Base-by-base conservation (phyloP, 805 yeast genomes). In the Naumovozyma castellii region DNA sequence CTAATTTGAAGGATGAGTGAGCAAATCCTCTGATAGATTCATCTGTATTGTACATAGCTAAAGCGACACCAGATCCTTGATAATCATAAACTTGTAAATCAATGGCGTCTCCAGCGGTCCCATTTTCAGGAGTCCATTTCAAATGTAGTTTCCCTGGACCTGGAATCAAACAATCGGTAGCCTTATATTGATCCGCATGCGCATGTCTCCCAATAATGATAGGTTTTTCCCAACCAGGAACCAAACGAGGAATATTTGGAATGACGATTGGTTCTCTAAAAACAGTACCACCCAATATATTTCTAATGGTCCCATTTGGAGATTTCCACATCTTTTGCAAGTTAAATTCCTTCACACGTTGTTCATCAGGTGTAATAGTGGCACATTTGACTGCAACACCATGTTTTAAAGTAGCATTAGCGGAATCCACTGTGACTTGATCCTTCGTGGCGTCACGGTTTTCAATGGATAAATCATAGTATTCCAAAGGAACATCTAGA, bases 371-470 rank as follows among this genome's bases (percentile, higher is more conserved):
- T 1, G 90, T 83, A 51, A 83, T 83, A 14, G 90, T 83, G 37
- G 92, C 90, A 71, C 90, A 83, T 61, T 83, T 83, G 50, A 83
- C 71, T 56, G 87, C 90, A 18, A 83, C 90, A 45, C 87, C 88
- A 49, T 76, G 78, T 59, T 82, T 57, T 56, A 72, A 71, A 49
- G 79, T 82, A 22, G 88, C 90, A 45, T 78, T 68, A 16, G 90
- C 90, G 3, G 90, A 82, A 48, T 83, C 90, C 36, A 70, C 54
- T n/a, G 92, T 83, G 51, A 83, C 73, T 59, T 78, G 70, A 59
- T 83, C 92, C 44, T 78, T 67, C 27, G 90, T 81, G 27, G 69
- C 64, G 56, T 83, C 90, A 65, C 92, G 70, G 43, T 75, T 67
- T 52, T 74, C 68, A 47, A 83, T 72, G 20, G 84, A 76, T 51